phyloP scores from a whole-genome alignment of 2,329 filamentous ascomycete genomes.

The Gnomoniopsis smithogilvyi region DNA sequence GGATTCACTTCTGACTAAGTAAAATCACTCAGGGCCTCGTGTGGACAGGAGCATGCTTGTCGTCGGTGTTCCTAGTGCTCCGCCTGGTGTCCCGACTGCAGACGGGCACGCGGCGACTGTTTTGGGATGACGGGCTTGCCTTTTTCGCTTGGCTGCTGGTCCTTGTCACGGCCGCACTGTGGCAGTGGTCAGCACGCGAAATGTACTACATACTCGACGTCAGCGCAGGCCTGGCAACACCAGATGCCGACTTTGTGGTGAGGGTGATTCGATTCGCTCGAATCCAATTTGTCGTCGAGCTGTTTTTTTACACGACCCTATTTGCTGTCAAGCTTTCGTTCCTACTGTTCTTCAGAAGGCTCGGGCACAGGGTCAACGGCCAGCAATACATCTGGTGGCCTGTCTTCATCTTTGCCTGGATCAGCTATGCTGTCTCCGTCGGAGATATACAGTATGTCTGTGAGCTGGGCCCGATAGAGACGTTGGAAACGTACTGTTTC shows the following conservation, averaged over 20 bases:
- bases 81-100: neutral
- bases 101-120: neutral
- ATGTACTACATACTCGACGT: neutral
- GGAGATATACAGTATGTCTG: neutral
- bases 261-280: neutral
- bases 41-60: neutral
- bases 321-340: neutral
- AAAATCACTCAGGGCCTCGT: neutral
- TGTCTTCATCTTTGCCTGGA: neutral
- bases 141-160: neutral
- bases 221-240: neutral
- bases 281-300: neutral
- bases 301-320: neutral
- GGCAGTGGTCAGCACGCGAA: neutral
- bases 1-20: no score
- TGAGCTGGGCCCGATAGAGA: neutral
- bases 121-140: neutral
- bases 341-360: slow-evolving; percentile 2
- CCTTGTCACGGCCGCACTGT: neutral
- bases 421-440: neutral
- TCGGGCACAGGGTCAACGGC: neutral
- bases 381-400: slow-evolving; percentile 6
- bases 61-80: neutral
- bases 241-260: neutral
- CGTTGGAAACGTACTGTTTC: neutral